Percentiles rank a stretch among this genome's conserved stretches.
phyloP scores from a whole-genome alignment of 176 grass and related monocot genomes.

The Sorghum bicolor region Sorghum_bicolor_NCBIv3 NC_012870.2:71178501-71179000 shows the following conservation, averaged over 20 bases:
- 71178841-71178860: conserved; percentile 52
- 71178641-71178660: conserved; percentile 81
- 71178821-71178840: conserved; percentile 55
- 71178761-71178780: not conserved
- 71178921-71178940: conserved; percentile 85
- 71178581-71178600: conserved; percentile 58
- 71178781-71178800: conserved; percentile 9
- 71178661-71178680: conserved; percentile 80
- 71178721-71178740: conserved; percentile 19
- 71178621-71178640: conserved; percentile 72
- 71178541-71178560: not conserved
- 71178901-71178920: conserved; percentile 96
- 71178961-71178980: conserved; percentile 11
- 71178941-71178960: conserved; percentile 37
- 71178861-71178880: conserved; percentile 52
- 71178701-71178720: conserved; percentile 13
- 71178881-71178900: conserved; percentile 68
- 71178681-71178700: conserved; percentile 87
- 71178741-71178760: conserved; percentile 10
- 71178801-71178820: conserved; percentile 26
- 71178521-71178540: not conserved
- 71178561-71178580: not conserved
- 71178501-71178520: not conserved
- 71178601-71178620: conserved; percentile 61
- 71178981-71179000: conserved; percentile 14